These are phyloP conservation scores for Verruconis gallopava DNA, from an alignment of 2,329 filamentous ascomycete species.

Conservation along the genomic window DNA sequence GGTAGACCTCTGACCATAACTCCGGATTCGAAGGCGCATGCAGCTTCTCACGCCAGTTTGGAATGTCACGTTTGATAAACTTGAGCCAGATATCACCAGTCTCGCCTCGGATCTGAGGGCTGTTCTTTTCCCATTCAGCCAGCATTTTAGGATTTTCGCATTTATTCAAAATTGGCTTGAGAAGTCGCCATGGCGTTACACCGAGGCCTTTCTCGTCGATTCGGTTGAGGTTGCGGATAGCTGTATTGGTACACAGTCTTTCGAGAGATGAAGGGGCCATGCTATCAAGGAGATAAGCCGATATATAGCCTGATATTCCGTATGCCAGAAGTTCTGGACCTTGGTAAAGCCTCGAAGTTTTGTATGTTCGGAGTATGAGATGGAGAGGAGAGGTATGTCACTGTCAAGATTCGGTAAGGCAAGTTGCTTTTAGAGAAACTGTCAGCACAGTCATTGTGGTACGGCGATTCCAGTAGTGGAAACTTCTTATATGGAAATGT, in stretches of 20 bases:
- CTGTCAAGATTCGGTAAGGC: too few species aligned
- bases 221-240: background rate
- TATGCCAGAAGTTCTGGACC: too few species aligned
- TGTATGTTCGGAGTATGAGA: too few species aligned
- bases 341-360: too few species aligned
- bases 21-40: conserved; percentile 4
- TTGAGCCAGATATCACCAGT: conserved; percentile 8
- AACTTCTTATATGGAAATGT: too few species aligned
- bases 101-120: conserved; percentile 3
- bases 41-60: conserved; percentile 5
- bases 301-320: too few species aligned
- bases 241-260: background rate
- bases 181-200: conserved; percentile 1
- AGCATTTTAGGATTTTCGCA: conserved; percentile 8
- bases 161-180: conserved; percentile 4
- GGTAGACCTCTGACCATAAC: conserved; percentile 5
- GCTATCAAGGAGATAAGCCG: too few species aligned
- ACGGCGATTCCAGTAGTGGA: too few species aligned
- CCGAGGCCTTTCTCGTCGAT: conserved; percentile 3
- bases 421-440: too few species aligned
- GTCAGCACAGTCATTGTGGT: too few species aligned
- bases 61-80: conserved; percentile 9
- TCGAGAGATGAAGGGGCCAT: background rate
- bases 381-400: too few species aligned
- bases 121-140: conserved; percentile 2